Evolutionary conservation across 768 basidiomycete genomes (phyloP).

Genomic region (Panellus pusillus): DNA sequence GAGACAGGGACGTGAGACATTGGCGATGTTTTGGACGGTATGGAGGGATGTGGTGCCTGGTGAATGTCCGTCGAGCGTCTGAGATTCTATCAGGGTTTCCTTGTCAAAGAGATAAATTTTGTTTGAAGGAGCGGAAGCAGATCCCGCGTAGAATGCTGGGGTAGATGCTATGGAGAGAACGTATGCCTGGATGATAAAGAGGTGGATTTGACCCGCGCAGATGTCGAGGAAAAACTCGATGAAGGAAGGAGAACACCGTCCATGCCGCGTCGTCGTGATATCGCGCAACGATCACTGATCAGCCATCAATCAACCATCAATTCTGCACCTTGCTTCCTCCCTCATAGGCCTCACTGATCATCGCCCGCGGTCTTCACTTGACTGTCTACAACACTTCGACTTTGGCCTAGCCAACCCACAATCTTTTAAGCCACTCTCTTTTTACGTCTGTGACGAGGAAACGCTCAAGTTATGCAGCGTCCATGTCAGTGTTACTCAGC

Average conservation of each 20-base stretch:
- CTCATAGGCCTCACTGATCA: background rate
- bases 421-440: constrained; percentile 38
- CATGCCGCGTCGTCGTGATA: background rate
- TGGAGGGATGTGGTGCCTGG: constrained; percentile 57
- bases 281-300: no score
- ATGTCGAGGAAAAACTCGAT: constrained; percentile 11
- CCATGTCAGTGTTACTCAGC: constrained; percentile 24
- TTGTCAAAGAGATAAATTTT: constrained; percentile 69
- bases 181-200: constrained; percentile 49
- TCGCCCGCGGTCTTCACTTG: constrained; percentile 10
- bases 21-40: constrained; percentile 42
- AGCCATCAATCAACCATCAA: no score
- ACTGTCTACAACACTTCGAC: constrained; percentile 3
- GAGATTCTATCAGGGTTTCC: constrained; percentile 44
- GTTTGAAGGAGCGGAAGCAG: constrained; percentile 64
- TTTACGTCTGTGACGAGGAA: constrained; percentile 24
- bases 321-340: background rate
- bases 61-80: constrained; percentile 58
- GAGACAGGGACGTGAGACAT: constrained; percentile 47
- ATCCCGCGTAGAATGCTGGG: constrained; percentile 53
- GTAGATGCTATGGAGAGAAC: constrained; percentile 58
- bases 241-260: constrained; percentile 7
- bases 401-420: constrained; percentile 30
- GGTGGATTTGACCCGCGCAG: constrained; percentile 28
- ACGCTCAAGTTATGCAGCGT: constrained; percentile 21